Conservation (phyloP, 345 rosid species). For the Eucalyptus grandis region DNA sequence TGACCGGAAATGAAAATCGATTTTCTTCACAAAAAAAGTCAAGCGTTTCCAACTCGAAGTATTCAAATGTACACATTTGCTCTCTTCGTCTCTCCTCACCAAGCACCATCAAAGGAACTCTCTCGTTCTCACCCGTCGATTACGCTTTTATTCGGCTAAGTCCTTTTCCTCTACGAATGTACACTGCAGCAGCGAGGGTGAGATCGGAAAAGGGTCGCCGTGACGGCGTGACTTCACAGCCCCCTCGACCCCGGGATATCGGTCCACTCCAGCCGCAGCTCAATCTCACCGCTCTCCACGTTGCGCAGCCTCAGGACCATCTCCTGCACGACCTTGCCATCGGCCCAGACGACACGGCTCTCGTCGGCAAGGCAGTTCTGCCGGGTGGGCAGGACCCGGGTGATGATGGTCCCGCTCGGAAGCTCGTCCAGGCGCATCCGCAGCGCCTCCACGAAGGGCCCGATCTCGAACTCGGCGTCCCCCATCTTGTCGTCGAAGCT, state of each 20-base stretch:
- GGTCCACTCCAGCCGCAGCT: conserved; percentile 79
- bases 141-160: neutral
- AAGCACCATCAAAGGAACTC: neutral
- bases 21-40: neutral
- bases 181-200: neutral
- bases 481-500: conserved; percentile 93
- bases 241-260: conserved; percentile 69
- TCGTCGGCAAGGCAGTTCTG: conserved; percentile 66
- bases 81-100: neutral
- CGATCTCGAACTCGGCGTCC: conserved; percentile 70
- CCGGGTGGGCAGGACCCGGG: conserved; percentile 34
- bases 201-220: neutral
- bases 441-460: conserved; percentile 43
- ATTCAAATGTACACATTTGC: neutral
- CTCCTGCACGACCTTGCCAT: conserved; percentile 53
- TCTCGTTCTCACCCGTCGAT: neutral
- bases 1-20: neutral
- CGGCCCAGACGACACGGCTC: conserved; percentile 31
- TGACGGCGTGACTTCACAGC: neutral
- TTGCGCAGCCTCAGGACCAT: conserved; percentile 56
- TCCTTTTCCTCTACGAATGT: neutral
- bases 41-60: neutral
- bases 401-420: conserved; percentile 53
- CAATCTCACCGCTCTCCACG: conserved; percentile 82
- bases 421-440: conserved; percentile 9